Base-by-base conservation (phyloP, 2,329 filamentous ascomycete genomes). In the Fragosphaeria purpurea region DNA sequence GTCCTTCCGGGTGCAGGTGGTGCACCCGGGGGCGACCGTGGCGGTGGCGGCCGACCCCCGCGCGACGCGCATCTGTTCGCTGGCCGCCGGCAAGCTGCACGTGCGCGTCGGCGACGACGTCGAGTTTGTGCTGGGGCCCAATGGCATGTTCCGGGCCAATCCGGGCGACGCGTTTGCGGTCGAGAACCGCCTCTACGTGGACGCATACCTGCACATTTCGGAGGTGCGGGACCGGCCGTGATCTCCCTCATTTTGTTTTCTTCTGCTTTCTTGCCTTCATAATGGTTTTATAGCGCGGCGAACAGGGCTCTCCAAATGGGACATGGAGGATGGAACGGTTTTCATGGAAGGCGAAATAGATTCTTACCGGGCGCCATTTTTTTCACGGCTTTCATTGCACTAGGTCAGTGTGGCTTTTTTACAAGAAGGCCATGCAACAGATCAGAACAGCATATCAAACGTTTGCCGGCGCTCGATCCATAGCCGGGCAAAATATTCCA, bases 61-160 rank as follows among this genome's bases (percentile, higher is more conserved):
- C 30, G 53, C 52, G 42, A 59, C 53, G n/a, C 59, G 60, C 2
- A 54, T 63, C 6, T 63, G 61, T 51, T 60, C 56, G 3, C 35
- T 68, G 4, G 59, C 61, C 0, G 47, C 55, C 6, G 65, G 65
- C 7, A 67, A 67, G 56, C 50, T 63, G 41, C 53, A 46, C 4
- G 58, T 66, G 12, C 43, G 35, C 1, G 50, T 63, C 37, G 55
- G 58, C 6, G 66, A 58, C 2, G 62, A 61, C 4, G 56, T 64
- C n/a, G 58, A 63, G 5, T 70, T 75, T 41, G 54, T 59, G 0
- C 58, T 76, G 4, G 74, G 74, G 0, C 62, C 65, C 1, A 65
- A 71, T 47, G 71, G 74, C 32, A 62, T 71, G 56, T 72, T 76
- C 53, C 62, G 65, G 46, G 62, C 77, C 39, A 62, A 59, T 30